Base-by-base conservation (phyloP, 78 protist genomes). In the Protostelium mycophagum region DNA sequence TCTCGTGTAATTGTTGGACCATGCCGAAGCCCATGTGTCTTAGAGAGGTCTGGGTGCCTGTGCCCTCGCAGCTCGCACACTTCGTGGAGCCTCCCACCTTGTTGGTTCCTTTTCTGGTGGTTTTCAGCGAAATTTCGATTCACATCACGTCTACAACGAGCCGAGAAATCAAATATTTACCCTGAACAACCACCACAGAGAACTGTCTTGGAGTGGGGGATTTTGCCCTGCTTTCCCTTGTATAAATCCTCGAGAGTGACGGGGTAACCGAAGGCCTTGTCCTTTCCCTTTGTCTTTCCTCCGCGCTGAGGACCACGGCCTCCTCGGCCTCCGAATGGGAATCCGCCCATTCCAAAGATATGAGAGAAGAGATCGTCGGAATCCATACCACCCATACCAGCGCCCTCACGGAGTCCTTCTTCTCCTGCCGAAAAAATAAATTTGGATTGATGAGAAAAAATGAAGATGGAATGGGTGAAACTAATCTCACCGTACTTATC, bases 241-340 rank as follows among this genome's bases (percentile, higher is more conserved):
- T 98, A 98, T 83, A 99, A n/a, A 90, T 99, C 98, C 85, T 98
- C 99, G 25, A 99, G 96, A 0, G 96, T 84, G 23, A 92, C 94
- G 35, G 88, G 88, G 51, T 88, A 91, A 5, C 51, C 89, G 63
- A 90, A 91, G 83, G 84, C 91, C 37, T 87, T 88, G 86, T 91
- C 90, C 86, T 93, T 91, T 34, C 92, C 92, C 91, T 93, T 93
- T 83, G 91, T 85, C 90, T 88, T 90, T 51, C 16, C 31, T 5
- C 93, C 93, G 36, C 91, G 86, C 38, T 93, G 84, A 31, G 88
- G 87, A 23, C 92, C 86, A 25, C 73, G 5, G 5, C 73, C 73
- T 25, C 73, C 73, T 51, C 73, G 73, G 5, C 73, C 73, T 39
- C 90, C 90, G 86, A 86, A 87, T 51, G 73, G 73, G 84, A 90